Conservation (phyloP, 2,329 filamentous ascomycete genomes). For the Fusarium sulawesiense region DNA sequence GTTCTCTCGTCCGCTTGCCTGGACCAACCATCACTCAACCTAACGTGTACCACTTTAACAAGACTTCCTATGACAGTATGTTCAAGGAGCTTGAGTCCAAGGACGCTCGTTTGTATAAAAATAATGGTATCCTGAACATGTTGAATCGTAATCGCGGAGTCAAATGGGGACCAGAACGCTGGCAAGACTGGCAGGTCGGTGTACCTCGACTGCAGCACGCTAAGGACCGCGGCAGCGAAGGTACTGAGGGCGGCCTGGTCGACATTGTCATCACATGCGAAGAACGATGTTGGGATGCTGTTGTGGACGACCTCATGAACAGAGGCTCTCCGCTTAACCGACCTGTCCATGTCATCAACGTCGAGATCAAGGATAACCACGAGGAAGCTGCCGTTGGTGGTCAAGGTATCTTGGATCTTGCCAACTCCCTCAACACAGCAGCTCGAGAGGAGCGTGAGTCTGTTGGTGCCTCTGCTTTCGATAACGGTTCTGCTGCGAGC, state of each 20-base stretch:
- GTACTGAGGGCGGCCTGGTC: slow-evolving; percentile 88
- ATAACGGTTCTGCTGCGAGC: slow-evolving; percentile 73
- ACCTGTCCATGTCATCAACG: slow-evolving; percentile 97
- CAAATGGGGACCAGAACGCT: slow-evolving; percentile 95
- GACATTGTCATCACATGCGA: slow-evolving; percentile 98
- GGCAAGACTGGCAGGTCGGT: slow-evolving; percentile 96
- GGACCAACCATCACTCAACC: slow-evolving; percentile 92
- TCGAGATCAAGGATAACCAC: slow-evolving; percentile 98
- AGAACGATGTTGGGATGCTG: slow-evolving; percentile 97
- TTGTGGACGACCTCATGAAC: slow-evolving; percentile 90
- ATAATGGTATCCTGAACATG: slow-evolving; percentile 96
- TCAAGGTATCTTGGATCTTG: slow-evolving; percentile 90
- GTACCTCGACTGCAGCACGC: slow-evolving; percentile 82
- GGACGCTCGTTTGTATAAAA: slow-evolving; percentile 86
- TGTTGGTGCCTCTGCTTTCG: slow-evolving; percentile 73
- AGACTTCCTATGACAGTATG: slow-evolving; percentile 93
- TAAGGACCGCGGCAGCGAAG: slow-evolving; percentile 79
- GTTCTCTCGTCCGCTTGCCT: slow-evolving; percentile 91
- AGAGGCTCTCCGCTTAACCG: slow-evolving; percentile 88
- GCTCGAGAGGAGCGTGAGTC: slow-evolving; percentile 80
- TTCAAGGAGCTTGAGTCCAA: slow-evolving; percentile 90
- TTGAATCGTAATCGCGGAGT: slow-evolving; percentile 89
- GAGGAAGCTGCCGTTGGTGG: slow-evolving; percentile 94
- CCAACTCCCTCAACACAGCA: slow-evolving; percentile 82
- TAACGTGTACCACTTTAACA: slow-evolving; percentile 98